phyloP scores from a whole-genome alignment of 352 stramenopile genomes.

The Blastocystis sp. region DNA sequence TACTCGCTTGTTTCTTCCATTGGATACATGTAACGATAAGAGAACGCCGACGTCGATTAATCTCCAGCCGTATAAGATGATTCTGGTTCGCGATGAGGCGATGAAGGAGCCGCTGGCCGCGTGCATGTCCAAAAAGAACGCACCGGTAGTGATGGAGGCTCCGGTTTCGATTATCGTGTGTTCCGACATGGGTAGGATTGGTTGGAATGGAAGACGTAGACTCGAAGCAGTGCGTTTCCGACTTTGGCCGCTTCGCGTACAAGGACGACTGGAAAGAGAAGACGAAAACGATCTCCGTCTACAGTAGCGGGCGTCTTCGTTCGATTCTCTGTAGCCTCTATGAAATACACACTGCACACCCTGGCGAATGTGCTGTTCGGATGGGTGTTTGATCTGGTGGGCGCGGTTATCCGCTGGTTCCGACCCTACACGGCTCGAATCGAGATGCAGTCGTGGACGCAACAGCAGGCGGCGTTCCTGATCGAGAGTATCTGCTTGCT shows the following conservation, averaged over 20 bases:
- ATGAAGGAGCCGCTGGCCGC: not conserved
- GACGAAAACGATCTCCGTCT: not conserved
- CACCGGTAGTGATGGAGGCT: not conserved
- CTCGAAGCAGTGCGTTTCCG: not conserved
- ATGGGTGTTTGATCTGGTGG: constrained; percentile 4
- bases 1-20: not conserved
- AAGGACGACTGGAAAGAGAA: constrained; percentile 13
- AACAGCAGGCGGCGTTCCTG: constrained; percentile 22
- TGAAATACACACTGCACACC: constrained; percentile 7
- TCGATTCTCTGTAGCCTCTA: not conserved
- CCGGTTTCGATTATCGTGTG: constrained; percentile 39
- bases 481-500: constrained; percentile 40
- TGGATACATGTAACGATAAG: not conserved
- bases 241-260: constrained; percentile 13
- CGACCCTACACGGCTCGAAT: not conserved
- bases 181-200: not conserved
- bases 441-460: not conserved
- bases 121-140: constrained; percentile 27
- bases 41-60: constrained; percentile 41
- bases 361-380: constrained; percentile 28
- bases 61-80: constrained; percentile 31
- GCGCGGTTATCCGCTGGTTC: not conserved
- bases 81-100: constrained; percentile 8
- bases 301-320: not conserved
- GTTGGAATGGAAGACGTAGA: not conserved